phyloP scores from a whole-genome alignment of 345 rosid species.

The Pistacia integerrima region DNA sequence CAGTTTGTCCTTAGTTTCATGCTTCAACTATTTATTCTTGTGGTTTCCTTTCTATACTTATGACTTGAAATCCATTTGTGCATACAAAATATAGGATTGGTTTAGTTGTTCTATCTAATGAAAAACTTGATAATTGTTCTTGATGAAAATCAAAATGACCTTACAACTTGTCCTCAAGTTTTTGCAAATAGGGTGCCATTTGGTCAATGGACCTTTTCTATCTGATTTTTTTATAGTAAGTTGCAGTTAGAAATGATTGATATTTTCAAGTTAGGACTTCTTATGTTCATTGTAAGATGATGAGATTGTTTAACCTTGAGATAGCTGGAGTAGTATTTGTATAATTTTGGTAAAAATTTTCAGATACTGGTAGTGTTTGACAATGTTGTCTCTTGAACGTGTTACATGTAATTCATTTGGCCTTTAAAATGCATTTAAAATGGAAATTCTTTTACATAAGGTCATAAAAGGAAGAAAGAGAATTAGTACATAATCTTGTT shows the following conservation, averaged over 20 bases:
- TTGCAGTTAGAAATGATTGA: not conserved
- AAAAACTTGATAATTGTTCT: not conserved
- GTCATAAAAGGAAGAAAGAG: too few relatives aligned
- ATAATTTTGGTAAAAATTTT: not conserved
- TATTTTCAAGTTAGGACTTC: not conserved
- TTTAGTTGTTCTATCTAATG: not conserved
- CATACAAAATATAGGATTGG: not conserved
- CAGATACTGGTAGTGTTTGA: not conserved
- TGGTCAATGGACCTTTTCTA: not conserved
- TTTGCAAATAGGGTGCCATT: not conserved
- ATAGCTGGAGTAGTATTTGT: not conserved
- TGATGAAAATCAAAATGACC: not conserved
- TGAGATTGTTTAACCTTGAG: not conserved
- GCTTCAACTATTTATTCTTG: not conserved
- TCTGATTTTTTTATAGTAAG: not conserved
- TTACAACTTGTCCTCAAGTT: not conserved
- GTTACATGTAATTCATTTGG: not conserved
- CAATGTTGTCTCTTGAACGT: constrained; percentile 4
- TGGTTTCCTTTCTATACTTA: not conserved
- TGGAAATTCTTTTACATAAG: too few relatives aligned
- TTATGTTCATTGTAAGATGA: not conserved
- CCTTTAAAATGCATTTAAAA: too few relatives aligned
- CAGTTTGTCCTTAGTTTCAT: not conserved
- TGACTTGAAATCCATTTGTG: not conserved
- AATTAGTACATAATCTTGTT: too few relatives aligned